phyloP scores from a whole-genome alignment of 148 eudicot genomes.

The Chenopodium quinoa region DNA sequence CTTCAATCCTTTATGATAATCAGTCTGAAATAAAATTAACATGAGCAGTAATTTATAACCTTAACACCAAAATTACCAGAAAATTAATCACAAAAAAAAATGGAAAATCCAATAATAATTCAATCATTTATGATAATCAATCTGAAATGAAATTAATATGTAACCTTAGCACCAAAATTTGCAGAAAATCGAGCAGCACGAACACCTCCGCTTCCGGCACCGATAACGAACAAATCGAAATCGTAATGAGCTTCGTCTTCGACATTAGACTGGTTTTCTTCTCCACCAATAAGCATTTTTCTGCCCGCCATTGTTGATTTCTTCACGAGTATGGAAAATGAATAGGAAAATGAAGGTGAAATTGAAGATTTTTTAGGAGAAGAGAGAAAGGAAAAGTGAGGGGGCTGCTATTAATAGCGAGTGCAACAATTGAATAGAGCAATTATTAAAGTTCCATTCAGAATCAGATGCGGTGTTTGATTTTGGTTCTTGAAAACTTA shows the following conservation, averaged over 20 bases:
- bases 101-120: no score
- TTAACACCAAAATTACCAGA: no score
- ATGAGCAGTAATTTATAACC: no score
- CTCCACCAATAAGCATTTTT: constrained; percentile 83
- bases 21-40: no score
- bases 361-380: neutral
- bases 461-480: neutral
- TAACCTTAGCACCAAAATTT: constrained; percentile 87
- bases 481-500: neutral
- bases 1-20: no score
- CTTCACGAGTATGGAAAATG: neutral
- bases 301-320: constrained; percentile 37
- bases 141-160: no score
- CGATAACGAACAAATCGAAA: constrained; percentile 92
- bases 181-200: constrained; percentile 90
- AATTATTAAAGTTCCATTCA: neutral
- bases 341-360: neutral
- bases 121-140: no score
- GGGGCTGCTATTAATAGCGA: neutral
- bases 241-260: constrained; percentile 54
- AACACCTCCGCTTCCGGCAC: constrained; percentile 99
- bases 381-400: neutral
- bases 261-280: constrained; percentile 17
- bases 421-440: neutral
- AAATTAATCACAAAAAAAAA: no score